Evolutionary conservation across 345 rosid genomes (phyloP), one percentile per base, ranked within the genome.

Genomic region (Kernera saxatilis): DNA sequence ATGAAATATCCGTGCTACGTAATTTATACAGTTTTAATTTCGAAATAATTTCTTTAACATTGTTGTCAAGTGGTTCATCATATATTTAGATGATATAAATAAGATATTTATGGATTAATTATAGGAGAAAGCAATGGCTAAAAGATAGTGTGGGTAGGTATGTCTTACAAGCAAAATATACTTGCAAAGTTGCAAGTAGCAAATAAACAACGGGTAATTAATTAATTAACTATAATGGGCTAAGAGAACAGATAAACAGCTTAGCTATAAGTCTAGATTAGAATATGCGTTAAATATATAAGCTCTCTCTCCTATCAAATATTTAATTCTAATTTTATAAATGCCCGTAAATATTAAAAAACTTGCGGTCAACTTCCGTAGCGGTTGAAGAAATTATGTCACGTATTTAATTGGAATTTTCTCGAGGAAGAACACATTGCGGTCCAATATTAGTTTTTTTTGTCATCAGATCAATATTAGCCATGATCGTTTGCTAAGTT

Each of bases 281-380:
- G 13, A 15, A 12, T 33, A 25, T 43, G 36, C 37, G 46, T 54
- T 22, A 25, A 41, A 62, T 60, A 55, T 73, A 73, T 73, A 73
- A 73, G 67, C 67, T 67, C 21, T 49, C 53, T 58, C 67, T 66
- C 78, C 50, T 74, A 74, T 74, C 78, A 74, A 29, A 13, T 56
- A 48, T 23, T 26, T 63, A 22, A 11, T 26, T 58, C 13, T 26
- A 49, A 25, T 36, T 41, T 44, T 57, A 17, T 23, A 45, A 21
- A 56, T 33, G 10, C 45, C 33, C 13, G 5, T 32, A 9, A 19
- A 7, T 27, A 8, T 39, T 63, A n/a, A 21, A 39, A 71, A 73
- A 32, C 49, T 13, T 55, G 66, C 12, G 54, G 72, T 74, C 72
- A 66, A 74, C 78, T 74, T 66, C 62, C 22, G 14, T 66, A 39